Evolutionary conservation across 2,329 filamentous ascomycete species (phyloP).

Genomic region (Verticillium isaacii): DNA sequence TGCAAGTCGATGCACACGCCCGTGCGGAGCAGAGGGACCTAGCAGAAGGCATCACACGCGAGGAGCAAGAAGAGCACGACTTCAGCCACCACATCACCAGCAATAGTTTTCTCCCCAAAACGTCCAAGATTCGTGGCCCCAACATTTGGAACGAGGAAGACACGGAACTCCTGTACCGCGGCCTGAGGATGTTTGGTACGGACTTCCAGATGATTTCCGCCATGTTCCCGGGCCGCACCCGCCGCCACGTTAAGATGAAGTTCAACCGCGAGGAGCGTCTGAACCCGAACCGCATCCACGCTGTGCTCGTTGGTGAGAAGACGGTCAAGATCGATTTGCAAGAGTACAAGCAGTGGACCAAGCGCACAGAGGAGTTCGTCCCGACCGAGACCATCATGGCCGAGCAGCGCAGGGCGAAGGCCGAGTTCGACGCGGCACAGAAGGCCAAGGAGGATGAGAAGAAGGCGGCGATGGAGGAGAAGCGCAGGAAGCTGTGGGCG

Average conservation of each 20-base stretch:
- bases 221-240: slow-evolving; percentile 68
- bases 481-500: slow-evolving; percentile 44
- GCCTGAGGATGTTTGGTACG: slow-evolving; percentile 71
- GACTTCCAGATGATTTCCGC: slow-evolving; percentile 77
- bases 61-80: slow-evolving; percentile 72
- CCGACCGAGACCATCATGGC: slow-evolving; percentile 51
- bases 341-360: slow-evolving; percentile 51
- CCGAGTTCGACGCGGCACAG: slow-evolving; percentile 39
- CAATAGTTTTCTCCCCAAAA: slow-evolving; percentile 56
- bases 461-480: slow-evolving; percentile 41
- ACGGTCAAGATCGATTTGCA: slow-evolving; percentile 54
- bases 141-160: slow-evolving; percentile 67
- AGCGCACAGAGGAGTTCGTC: slow-evolving; percentile 43
- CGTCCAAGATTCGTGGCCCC: slow-evolving; percentile 56
- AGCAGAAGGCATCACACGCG: slow-evolving; percentile 43
- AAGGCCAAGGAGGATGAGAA: slow-evolving; percentile 39
- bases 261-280: slow-evolving; percentile 74
- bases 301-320: slow-evolving; percentile 57
- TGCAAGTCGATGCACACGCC: slow-evolving; percentile 65
- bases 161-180: slow-evolving; percentile 73
- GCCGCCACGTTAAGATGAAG: slow-evolving; percentile 75
- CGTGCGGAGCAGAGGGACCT: slow-evolving; percentile 44
- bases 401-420: slow-evolving; percentile 44
- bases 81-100: slow-evolving; percentile 69
- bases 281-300: slow-evolving; percentile 58